These are phyloP conservation scores for Verticillium klebahnii DNA, from an alignment of 2,329 filamentous ascomycete genomes.

Conservation along the genomic window DNA sequence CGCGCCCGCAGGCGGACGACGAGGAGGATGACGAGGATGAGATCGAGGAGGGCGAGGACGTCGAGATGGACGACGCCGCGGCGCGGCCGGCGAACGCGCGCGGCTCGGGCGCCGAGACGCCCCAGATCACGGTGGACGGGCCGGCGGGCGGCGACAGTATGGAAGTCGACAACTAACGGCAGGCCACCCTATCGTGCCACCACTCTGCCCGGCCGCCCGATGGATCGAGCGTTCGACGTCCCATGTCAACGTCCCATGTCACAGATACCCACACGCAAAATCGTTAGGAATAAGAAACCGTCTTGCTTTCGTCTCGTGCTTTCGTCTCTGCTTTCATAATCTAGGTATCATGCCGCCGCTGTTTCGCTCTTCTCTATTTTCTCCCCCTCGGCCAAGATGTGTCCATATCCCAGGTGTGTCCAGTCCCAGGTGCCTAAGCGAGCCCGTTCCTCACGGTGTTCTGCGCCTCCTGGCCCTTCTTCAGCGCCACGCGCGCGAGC, in stretches of 20 bases:
- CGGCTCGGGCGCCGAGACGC: constrained; percentile 34
- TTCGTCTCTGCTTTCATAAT: not conserved
- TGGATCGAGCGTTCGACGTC: not conserved
- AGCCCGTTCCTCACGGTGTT: not conserved
- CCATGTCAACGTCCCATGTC: not conserved
- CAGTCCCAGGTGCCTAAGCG: not conserved
- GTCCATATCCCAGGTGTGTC: too few species aligned
- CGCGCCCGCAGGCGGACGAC: constrained; percentile 21
- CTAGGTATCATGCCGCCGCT: not conserved
- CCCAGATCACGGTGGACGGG: constrained; percentile 45
- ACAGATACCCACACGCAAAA: not conserved
- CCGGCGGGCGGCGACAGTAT: constrained; percentile 53
- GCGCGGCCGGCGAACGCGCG: constrained; percentile 26
- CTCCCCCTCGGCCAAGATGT: too few species aligned
- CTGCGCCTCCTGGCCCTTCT: constrained; percentile 38
- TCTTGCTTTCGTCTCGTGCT: not conserved
- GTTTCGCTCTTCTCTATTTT: not conserved
- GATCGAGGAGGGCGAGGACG: constrained; percentile 46
- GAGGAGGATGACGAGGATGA: constrained; percentile 18
- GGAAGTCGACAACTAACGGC: constrained; percentile 50
- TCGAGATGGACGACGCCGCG: constrained; percentile 50
- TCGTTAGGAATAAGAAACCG: too few species aligned
- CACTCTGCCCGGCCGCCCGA: not conserved
- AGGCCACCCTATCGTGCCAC: not conserved
- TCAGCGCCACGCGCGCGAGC: constrained; percentile 50